Evolutionary conservation across 2,329 filamentous ascomycete species (phyloP).

Genomic region (Bipolaris victoriae): DNA sequence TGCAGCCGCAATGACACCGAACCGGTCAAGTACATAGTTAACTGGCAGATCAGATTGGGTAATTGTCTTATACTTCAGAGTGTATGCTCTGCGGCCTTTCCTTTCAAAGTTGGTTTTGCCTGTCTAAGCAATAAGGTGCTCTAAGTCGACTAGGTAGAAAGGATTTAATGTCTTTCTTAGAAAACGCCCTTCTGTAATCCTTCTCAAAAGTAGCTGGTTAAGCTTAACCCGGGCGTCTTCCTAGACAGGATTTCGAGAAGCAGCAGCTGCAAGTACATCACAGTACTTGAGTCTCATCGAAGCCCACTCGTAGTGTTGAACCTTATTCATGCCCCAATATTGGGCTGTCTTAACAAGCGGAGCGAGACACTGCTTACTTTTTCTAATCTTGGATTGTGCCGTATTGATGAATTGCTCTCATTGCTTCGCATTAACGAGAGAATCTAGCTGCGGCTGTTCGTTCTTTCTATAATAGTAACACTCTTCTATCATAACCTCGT

Average conservation of each 20-base stretch:
- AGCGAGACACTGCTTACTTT: slow-evolving; percentile 20
- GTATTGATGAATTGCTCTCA: slow-evolving; percentile 19
- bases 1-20: slow-evolving; percentile 19
- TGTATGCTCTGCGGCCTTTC: slow-evolving; percentile 10
- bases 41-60: slow-evolving; percentile 13
- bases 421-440: slow-evolving; percentile 13
- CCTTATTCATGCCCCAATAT: slow-evolving; percentile 18
- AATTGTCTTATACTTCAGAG: slow-evolving; percentile 8
- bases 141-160: slow-evolving; percentile 13
- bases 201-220: slow-evolving; percentile 21
- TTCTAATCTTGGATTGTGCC: slow-evolving; percentile 5
- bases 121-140: slow-evolving; percentile 12
- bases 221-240: slow-evolving; percentile 20
- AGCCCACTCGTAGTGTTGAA: slow-evolving; percentile 22
- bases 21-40: slow-evolving; percentile 20
- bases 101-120: slow-evolving; percentile 12
- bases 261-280: slow-evolving; percentile 19
- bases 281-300: slow-evolving; percentile 20
- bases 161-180: slow-evolving; percentile 13
- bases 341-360: slow-evolving; percentile 17
- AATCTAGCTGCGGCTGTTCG: slow-evolving; percentile 1
- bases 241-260: slow-evolving; percentile 18
- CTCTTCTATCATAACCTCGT: slow-evolving; percentile 7
- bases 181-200: slow-evolving; percentile 14
- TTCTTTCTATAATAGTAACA: slow-evolving; percentile 4